phyloP scores from a whole-genome alignment of 2,329 filamentous ascomycete genomes.

The Tolypocladium tundrense region DNA sequence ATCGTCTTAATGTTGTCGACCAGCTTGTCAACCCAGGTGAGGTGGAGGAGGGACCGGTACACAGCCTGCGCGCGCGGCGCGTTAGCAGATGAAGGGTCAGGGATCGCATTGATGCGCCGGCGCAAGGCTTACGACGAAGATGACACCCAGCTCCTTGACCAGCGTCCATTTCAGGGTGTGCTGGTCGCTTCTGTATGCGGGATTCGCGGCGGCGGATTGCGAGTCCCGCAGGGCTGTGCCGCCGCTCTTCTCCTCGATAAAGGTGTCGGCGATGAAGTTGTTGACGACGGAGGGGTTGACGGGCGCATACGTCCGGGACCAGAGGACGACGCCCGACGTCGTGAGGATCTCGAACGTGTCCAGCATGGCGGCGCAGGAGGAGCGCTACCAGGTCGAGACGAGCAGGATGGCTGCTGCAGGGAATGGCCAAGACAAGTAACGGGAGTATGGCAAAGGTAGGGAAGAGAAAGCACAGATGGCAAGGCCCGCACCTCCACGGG shows the following conservation, averaged over 20 bases:
- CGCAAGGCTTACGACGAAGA: conserved; percentile 65
- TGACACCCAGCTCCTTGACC: conserved; percentile 83
- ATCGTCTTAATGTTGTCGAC: conserved; percentile 90
- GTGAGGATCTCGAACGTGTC: conserved; percentile 96
- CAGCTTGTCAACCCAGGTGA: conserved; percentile 95
- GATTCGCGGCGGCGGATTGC: conserved; percentile 50
- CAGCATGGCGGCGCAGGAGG: conserved; percentile 51
- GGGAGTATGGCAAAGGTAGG: neutral
- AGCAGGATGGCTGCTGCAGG: neutral
- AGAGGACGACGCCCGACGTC: conserved; percentile 90
- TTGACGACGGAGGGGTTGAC: conserved; percentile 81
- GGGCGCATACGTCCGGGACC: conserved; percentile 78
- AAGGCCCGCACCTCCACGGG: neutral
- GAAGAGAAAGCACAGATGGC: neutral
- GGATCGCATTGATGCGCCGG: neutral
- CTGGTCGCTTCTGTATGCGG: conserved; percentile 79
- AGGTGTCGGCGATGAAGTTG: conserved; percentile 89
- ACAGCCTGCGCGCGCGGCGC: conserved; percentile 57
- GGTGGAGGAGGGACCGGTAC: conserved; percentile 87
- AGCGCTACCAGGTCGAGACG: neutral
- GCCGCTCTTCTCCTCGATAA: conserved; percentile 84
- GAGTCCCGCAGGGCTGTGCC: conserved; percentile 49
- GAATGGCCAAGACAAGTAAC: neutral
- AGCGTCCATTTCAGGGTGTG: conserved; percentile 93
- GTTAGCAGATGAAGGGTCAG: neutral